These are phyloP conservation scores for Ciborinia camelliae DNA, from an alignment of 2,329 filamentous ascomycete species.

Conservation along the genomic window DNA sequence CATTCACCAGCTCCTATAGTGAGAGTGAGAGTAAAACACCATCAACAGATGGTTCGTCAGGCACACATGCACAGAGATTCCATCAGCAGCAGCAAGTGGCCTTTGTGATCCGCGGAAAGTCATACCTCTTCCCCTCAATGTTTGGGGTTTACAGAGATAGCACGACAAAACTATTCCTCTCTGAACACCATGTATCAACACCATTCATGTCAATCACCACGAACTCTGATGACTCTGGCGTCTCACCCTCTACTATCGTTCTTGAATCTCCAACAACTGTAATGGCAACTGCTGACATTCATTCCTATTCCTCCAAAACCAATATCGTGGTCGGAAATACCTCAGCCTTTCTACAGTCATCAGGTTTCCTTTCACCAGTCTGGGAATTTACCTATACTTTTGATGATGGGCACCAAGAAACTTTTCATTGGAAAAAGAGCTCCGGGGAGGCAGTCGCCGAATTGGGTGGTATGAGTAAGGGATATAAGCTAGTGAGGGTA, in stretches of 20 bases:
- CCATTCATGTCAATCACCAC: slow-evolving; percentile 4
- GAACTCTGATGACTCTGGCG: neutral
- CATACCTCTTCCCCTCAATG: slow-evolving; percentile 5
- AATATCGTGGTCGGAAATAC: slow-evolving; percentile 3
- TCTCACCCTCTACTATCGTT: slow-evolving; percentile 3
- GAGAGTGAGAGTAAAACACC: slow-evolving; percentile 2
- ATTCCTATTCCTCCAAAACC: neutral
- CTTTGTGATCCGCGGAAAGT: neutral
- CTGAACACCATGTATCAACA: neutral
- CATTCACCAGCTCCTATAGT: neutral
- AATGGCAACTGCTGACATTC: slow-evolving; percentile 3
- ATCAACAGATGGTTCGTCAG: neutral
- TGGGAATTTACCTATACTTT: slow-evolving; percentile 2
- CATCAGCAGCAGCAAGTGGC: neutral
- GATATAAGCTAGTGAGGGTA: slow-evolving; percentile 4
- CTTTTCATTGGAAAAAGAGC: slow-evolving; percentile 9
- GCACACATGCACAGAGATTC: neutral
- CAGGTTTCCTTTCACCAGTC: neutral
- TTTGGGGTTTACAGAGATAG: slow-evolving; percentile 10
- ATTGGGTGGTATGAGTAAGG: neutral
- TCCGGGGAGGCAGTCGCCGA: neutral
- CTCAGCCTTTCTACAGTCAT: neutral
- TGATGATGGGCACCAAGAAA: slow-evolving; percentile 7
- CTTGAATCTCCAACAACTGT: neutral
- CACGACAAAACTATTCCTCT: neutral